Evolutionary conservation across 176 grass and related monocot species (phyloP), one percentile per base, ranked within the genome.

Genomic region (Chrysopogon serrulatus): DNA sequence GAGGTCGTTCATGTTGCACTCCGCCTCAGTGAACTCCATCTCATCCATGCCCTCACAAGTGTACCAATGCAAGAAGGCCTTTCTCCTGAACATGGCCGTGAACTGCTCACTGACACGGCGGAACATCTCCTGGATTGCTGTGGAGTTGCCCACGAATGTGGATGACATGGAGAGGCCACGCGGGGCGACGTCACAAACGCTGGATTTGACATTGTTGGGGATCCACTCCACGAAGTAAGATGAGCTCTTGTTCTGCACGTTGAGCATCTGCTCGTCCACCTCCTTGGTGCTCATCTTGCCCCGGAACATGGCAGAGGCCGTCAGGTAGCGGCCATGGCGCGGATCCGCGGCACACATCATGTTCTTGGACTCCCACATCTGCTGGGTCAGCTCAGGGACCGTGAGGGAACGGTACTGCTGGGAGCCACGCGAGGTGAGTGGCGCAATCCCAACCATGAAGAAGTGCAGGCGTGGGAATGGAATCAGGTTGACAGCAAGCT

Each of bases 61-160:
- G 79, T 98, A 98, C 95, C 92, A 98, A 5, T 95, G 95, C 82
- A 98, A 85, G 86, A 98, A 93, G 39, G 94, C 94, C 85, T 97
- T 97, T 79, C 94, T 82, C 70, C 94, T 85, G 79, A 97, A 94
- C 94, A 97, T 97, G 57, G 92, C 91, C 0, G 92, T 94, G 82
- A 97, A 97, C 83, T 94, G 94, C 40, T 97, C 87, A 33, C 91
- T 91, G 10, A 94, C 92, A 1, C 92, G 83, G 5, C 89, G 79
- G 80, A 94, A 91, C 92, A 94, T 94, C 86, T 94, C 92, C 83
- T 94, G 92, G 63, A 94, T 94, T 19, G 92, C 89, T 12, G 92
- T 94, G n/a, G 92, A 94, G 79, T 91, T 94, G 43, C 92, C 92
- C 3, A 94, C 40, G 74, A 94, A 94, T 44, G 92, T 94, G 47